phyloP scores from a whole-genome alignment of 1,139 yeast genomes.

The Arxiozyma heterogenica region DNA sequence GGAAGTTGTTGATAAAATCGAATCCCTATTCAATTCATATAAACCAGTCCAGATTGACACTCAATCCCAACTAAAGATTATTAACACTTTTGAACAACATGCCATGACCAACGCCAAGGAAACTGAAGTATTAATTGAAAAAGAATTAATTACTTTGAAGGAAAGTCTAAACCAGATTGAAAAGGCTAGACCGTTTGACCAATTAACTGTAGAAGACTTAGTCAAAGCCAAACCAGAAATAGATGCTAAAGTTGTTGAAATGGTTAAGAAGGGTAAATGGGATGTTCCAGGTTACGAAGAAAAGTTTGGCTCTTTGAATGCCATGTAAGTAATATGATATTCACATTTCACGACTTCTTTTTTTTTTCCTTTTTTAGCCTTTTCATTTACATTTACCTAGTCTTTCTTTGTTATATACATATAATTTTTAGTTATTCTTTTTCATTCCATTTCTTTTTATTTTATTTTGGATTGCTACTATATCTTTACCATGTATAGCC shows the following conservation, averaged over 20 bases:
- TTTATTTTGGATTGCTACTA: not conserved
- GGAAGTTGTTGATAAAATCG: slow-evolving; percentile 71
- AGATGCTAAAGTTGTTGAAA: slow-evolving; percentile 88
- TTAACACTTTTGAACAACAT: slow-evolving; percentile 87
- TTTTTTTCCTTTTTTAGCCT: not conserved
- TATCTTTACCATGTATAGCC: not conserved
- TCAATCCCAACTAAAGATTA: slow-evolving; percentile 81
- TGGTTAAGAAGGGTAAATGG: slow-evolving; percentile 97
- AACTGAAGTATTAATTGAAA: slow-evolving; percentile 80
- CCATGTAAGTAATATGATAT: slow-evolving; percentile 51
- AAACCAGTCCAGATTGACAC: slow-evolving; percentile 80
- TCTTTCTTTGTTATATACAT: not conserved
- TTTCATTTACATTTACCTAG: not conserved
- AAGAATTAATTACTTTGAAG: slow-evolving; percentile 78
- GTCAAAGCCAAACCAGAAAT: slow-evolving; percentile 95
- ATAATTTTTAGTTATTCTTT: not conserved
- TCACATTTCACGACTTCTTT: not conserved
- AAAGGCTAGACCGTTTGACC: slow-evolving; percentile 94
- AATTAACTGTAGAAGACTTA: slow-evolving; percentile 90
- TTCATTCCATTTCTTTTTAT: not conserved
- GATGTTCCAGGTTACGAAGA: slow-evolving; percentile 97
- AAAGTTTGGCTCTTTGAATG: slow-evolving; percentile 91
- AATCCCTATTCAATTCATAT: slow-evolving; percentile 64
- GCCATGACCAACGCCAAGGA: slow-evolving; percentile 93
- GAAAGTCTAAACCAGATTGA: slow-evolving; percentile 57